A percentile compares a stretch with the other conserved stretches of the same genome.
These are phyloP conservation scores for Lindgomyces ingoldianus DNA, from an alignment of 495 filamentous ascomycete species.

Conservation along the genomic window DNA sequence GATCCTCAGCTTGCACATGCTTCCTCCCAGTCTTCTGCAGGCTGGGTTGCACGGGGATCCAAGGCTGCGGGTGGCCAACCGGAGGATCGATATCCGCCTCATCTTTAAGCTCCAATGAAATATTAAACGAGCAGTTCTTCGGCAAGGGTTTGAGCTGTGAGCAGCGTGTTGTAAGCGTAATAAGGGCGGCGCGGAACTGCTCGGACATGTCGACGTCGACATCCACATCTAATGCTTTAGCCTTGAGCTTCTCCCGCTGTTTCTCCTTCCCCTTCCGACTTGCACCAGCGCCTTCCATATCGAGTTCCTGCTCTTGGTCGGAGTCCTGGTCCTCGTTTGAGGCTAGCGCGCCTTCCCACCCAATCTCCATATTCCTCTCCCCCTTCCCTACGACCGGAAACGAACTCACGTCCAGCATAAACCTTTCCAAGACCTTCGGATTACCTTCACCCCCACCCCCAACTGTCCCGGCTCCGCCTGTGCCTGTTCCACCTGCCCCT, in stretches of 20 bases:
- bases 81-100: constrained; percentile 65
- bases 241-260: constrained; percentile 5
- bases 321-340: constrained; percentile 34
- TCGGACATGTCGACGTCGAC: constrained; percentile 61
- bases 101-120: constrained; percentile 81
- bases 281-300: constrained; percentile 32
- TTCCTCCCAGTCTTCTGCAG: constrained; percentile 41
- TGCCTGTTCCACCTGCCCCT: too few species aligned
- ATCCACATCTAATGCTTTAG: constrained; percentile 38
- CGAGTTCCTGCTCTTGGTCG: constrained; percentile 34
- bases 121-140: constrained; percentile 76
- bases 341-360: constrained; percentile 55
- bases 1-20: constrained; percentile 12
- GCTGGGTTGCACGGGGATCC: constrained; percentile 62
- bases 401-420: constrained; percentile 75
- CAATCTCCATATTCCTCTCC: constrained; percentile 44
- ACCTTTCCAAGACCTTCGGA: constrained; percentile 64
- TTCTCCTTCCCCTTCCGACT: constrained; percentile 42
- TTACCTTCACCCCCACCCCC: background rate
- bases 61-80: constrained; percentile 70
- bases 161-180: constrained; percentile 56
- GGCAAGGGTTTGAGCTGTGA: constrained; percentile 66
- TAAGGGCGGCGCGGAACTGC: constrained; percentile 65
- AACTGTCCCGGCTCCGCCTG: constrained; percentile 37
- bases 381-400: constrained; percentile 65